These are phyloP conservation scores for Rubus idaeus DNA, from an alignment of 306 rosid species.

Conservation along the genomic window DNA sequence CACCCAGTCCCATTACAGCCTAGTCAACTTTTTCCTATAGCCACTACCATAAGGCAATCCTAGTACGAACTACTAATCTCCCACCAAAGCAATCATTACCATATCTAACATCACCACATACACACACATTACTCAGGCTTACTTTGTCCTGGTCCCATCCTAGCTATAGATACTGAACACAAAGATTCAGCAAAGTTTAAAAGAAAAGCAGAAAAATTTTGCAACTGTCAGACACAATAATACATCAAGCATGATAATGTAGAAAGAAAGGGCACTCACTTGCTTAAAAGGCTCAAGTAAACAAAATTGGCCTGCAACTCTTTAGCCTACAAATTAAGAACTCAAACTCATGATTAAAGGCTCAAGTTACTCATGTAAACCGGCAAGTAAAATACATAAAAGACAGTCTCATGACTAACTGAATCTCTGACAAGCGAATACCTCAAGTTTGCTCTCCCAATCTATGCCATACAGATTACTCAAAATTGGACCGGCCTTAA, in stretches of 20 bases:
- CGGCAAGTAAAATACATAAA: neutral
- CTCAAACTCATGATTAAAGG: conserved; percentile 24
- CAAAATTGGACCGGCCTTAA: conserved; percentile 75
- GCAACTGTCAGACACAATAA: neutral
- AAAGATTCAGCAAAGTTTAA: neutral
- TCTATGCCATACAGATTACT: conserved; percentile 70
- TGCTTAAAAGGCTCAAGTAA: conserved; percentile 75
- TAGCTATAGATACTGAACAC: neutral
- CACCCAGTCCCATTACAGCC: neutral
- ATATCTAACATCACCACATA: neutral
- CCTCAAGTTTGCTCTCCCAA: conserved; percentile 97
- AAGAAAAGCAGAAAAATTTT: neutral
- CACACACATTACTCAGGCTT: neutral
- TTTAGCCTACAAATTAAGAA: conserved; percentile 53
- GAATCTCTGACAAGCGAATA: conserved; percentile 28
- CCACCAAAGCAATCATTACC: neutral
- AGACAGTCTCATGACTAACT: conserved; percentile 8
- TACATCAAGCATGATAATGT: neutral
- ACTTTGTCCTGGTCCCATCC: neutral
- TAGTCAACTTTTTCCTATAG: neutral
- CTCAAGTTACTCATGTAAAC: conserved; percentile 18
- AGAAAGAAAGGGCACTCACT: conserved; percentile 51
- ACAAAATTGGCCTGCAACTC: conserved; percentile 82
- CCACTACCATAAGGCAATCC: neutral
- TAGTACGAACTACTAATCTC: neutral